phyloP scores from a whole-genome alignment of 345 rosid genomes.

The Noccaea caerulescens region DNA sequence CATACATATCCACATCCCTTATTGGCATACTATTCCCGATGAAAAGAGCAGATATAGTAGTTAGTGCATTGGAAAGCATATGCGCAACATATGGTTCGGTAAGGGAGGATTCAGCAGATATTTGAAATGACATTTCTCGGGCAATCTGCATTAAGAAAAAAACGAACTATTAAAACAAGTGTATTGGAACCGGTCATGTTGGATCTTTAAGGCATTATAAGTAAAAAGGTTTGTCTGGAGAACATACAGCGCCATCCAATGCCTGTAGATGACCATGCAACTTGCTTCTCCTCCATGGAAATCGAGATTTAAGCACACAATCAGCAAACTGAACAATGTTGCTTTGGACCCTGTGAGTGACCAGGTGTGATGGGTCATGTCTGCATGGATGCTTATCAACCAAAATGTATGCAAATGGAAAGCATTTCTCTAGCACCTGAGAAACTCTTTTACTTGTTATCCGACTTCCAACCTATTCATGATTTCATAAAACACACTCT shows the following conservation, averaged over 20 bases:
- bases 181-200: conserved; percentile 12
- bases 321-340: conserved; percentile 64
- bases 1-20: conserved; percentile 94
- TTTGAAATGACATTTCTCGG: conserved; percentile 69
- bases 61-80: conserved; percentile 61
- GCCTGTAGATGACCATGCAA: conserved; percentile 57
- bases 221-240: conserved; percentile 32
- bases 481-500: conserved; percentile 36
- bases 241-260: conserved; percentile 63
- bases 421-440: conserved; percentile 78
- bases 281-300: conserved; percentile 50
- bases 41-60: conserved; percentile 73
- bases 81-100: conserved; percentile 85
- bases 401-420: conserved; percentile 72
- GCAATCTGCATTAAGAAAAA: conserved; percentile 59
- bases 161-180: conserved; percentile 23
- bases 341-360: conserved; percentile 88
- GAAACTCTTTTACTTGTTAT: conserved; percentile 83
- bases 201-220: conserved; percentile 16
- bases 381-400: conserved; percentile 82
- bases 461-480: conserved; percentile 83
- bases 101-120: conserved; percentile 60
- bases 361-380: conserved; percentile 92
- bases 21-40: conserved; percentile 95
- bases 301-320: conserved; percentile 53